Evolutionary conservation across 305 asterid species (phyloP).

Genomic region (Fraxinus ornus): DNA sequence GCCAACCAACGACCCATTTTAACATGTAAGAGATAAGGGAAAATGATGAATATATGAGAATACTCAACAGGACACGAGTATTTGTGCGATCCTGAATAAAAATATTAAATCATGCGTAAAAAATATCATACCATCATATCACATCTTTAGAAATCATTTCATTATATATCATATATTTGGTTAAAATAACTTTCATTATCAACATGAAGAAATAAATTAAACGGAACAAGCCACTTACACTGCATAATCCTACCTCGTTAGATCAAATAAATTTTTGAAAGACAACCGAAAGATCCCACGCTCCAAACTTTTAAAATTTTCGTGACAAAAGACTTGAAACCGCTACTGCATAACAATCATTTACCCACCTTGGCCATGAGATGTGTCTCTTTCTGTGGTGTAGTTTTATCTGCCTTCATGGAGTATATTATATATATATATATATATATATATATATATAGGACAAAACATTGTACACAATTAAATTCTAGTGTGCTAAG

Average conservation of each 20-base stretch:
- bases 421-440: neutral
- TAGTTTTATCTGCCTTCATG: neutral
- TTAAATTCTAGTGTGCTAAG: too few species aligned
- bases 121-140: neutral
- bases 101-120: neutral
- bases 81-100: neutral
- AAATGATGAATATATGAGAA: neutral
- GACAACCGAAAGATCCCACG: neutral
- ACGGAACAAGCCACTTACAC: neutral
- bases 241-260: neutral
- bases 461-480: too few species aligned
- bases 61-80: neutral
- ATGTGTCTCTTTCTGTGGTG: neutral
- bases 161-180: neutral
- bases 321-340: neutral
- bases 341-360: neutral
- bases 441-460: too few species aligned
- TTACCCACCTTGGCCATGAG: neutral
- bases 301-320: neutral
- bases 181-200: neutral
- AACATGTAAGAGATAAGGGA: neutral
- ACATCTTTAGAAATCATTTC: neutral
- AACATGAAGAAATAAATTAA: neutral
- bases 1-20: neutral
- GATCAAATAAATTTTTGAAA: neutral